Base-by-base conservation (phyloP, 2,329 filamentous ascomycete species). In the Corynespora cassiicola region DNA sequence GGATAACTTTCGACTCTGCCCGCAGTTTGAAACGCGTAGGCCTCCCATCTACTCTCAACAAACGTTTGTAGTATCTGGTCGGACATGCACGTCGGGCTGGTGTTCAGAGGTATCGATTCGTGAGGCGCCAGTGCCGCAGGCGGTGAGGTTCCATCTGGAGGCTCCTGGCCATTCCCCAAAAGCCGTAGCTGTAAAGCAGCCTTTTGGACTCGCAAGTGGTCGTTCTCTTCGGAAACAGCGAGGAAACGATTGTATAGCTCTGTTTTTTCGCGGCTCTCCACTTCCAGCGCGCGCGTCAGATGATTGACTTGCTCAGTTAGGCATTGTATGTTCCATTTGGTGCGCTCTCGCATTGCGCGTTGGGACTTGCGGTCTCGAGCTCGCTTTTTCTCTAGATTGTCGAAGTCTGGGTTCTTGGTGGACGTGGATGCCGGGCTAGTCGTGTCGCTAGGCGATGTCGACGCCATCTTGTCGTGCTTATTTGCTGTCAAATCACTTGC, bases 31-130 rank as follows among this genome's bases (percentile, higher is more conserved):
- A 46, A 47, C 11, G 46, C 40, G 25, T 52, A 52, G 2, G 51
- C 42, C 28, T 54, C 51, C 48, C 48, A 54, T 17, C 47, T 17
- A 10, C 41, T 42, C 31, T 48, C 45, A 10, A 51, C 52, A 30
- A 56, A 55, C 3, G 42, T 54, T 28, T 59, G 55, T 15, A 59
- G 39, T 11, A 59, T 59, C 17, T 49, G 43, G 31, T 57, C 55
- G 5, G 42, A 46, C 35, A 50, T 40, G 27, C 42, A 47, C 2
- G 44, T 54, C 16, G 55, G 52, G n/a, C 33, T 38, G 1, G 42
- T 54, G 31, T 59, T 59, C 17, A 50, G 36, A 2, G 55, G 55
- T n/a, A 55, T 46, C 5, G 41, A 26, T 36, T 57, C 50, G 27
- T 51, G 45, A 4, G 47, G 45, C 6, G 33, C 16, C n/a, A 46